Evolutionary conservation across 306 rosid genomes (phyloP), one percentile per base, ranked within the genome.

Genomic region (Cucumis cinereus): DNA sequence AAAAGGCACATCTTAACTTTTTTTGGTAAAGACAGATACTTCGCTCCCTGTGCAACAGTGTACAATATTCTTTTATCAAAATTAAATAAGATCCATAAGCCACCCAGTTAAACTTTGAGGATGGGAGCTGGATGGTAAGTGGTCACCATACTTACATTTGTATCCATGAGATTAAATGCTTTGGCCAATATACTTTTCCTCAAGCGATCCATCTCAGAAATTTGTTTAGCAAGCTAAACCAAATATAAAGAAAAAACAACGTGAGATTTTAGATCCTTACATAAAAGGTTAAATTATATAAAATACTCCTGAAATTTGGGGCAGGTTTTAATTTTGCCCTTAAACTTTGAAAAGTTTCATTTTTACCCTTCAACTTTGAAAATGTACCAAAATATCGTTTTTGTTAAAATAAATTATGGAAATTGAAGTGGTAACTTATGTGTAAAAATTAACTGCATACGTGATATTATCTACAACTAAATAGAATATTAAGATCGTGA

Each of bases 161-260:
- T 50, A 79, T 92, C 97, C 76, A 94, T 78, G 76, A 94, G 85
- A 82, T 75, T 60, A 83, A 92, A 94, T 73, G 98, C 99, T 84
- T 87, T 94, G 78, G 87, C 83, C 89, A 94, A 75, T 81, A 85
- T 88, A 33, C 78, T 73, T 83, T 79, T 84, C 88, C 96, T 90
- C 81, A 53, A 77, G 14, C 53, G 81, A 64, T 94, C 99, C 96
- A 67, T 90, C 83, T 81, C 82, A 36, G 54, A 88, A 81, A 94
- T 91, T 92, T 90, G 96, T 79, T 90, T 92, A 20, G 75, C 93
- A 79, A 94, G 98, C 99, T 94, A 78, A 81, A 81, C 70, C 41
- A 85, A 52, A 80, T 74, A 7, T 17, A 84, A 36, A 55, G 72
- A 35, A 79, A 81, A 1, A 57, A 52, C 74, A 45, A 80, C 82